A percentile compares a stretch with the other conserved stretches of the same genome.
Conservation (phyloP, 768 basidiomycete genomes). For the Leccinum subgranulosum region DNA sequence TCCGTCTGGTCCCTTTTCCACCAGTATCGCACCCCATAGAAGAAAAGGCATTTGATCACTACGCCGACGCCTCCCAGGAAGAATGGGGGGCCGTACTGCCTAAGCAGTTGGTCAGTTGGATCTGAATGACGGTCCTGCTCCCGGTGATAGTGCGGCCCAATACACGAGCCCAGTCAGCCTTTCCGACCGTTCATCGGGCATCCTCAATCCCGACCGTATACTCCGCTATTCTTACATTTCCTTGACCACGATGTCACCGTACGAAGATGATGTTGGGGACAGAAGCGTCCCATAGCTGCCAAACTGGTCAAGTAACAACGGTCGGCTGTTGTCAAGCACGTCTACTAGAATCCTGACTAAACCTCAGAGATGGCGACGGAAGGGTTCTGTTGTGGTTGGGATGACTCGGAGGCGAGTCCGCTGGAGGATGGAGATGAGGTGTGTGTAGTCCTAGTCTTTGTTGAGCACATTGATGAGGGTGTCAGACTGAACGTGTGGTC, state of each 20-base stretch:
- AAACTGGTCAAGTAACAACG: conserved; percentile 66
- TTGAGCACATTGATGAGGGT: conserved; percentile 81
- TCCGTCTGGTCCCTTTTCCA: conserved; percentile 78
- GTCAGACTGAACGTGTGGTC: conserved; percentile 32
- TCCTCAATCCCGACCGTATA: conserved; percentile 73
- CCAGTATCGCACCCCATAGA: conserved; percentile 64
- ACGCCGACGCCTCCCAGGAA: conserved; percentile 59
- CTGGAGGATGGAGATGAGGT: conserved; percentile 75
- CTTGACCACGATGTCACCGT: conserved; percentile 84
- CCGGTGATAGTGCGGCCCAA: conserved; percentile 69
- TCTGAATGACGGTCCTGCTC: conserved; percentile 73
- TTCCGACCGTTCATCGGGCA: conserved; percentile 61
- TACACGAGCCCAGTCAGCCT: conserved; percentile 62
- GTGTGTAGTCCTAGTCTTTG: conserved; percentile 72
- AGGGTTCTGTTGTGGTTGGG: conserved; percentile 65
- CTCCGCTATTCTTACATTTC: conserved; percentile 35
- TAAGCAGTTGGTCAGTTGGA: conserved; percentile 65
- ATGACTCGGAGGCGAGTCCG: conserved; percentile 83
- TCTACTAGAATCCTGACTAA: conserved; percentile 26
- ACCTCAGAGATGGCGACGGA: conserved; percentile 17
- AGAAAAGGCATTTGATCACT: conserved; percentile 61
- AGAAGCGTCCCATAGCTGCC: conserved; percentile 75
- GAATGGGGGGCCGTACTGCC: conserved; percentile 74
- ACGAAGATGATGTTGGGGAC: conserved; percentile 60
- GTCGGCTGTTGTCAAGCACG: conserved; percentile 62